Evolutionary conservation across 768 basidiomycete genomes (phyloP).

Genomic region (Tricholoma furcatifolium): DNA sequence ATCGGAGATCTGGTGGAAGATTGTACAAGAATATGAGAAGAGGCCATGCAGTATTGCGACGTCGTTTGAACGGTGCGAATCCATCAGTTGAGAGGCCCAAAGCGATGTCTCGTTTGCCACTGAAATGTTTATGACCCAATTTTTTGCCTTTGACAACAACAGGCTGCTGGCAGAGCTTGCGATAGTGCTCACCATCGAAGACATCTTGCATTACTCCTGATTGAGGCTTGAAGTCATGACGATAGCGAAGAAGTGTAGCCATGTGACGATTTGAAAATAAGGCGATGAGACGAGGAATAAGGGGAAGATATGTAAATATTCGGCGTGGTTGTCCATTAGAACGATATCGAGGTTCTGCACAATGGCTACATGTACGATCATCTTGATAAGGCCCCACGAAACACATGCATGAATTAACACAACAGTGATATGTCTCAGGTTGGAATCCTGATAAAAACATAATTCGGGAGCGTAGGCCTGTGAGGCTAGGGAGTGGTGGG

Average conservation of each 20-base stretch:
- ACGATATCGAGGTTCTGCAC: conserved; percentile 26
- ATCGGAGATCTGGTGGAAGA: conserved; percentile 26
- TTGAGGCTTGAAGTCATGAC: conserved; percentile 4
- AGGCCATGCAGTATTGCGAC: conserved; percentile 32
- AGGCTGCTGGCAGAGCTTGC: conserved; percentile 20
- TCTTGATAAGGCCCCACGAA: conserved; percentile 31
- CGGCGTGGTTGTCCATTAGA: conserved; percentile 19
- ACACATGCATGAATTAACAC: conserved; percentile 38
- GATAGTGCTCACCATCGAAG: too few relatives aligned
- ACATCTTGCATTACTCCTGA: conserved; percentile 23
- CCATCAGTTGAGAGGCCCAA: conserved; percentile 38
- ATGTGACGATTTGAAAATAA: conserved; percentile 9
- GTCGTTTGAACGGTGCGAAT: conserved; percentile 31
- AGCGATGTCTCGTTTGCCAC: conserved; percentile 34
- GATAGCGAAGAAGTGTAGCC: conserved; percentile 22
- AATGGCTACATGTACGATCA: conserved; percentile 32
- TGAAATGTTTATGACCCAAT: conserved; percentile 29
- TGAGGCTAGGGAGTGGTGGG: too few relatives aligned
- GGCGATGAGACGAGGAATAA: conserved; percentile 34
- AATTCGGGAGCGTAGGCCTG: too few relatives aligned
- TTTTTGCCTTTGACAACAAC: conserved; percentile 24
- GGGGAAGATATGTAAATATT: conserved; percentile 35
- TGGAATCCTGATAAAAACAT: conserved; percentile 30
- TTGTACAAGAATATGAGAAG: conserved; percentile 36
- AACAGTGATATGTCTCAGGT: conserved; percentile 37